phyloP scores from a whole-genome alignment of 73 alveolate genomes.

The Durusdinium trenchii region DNA sequence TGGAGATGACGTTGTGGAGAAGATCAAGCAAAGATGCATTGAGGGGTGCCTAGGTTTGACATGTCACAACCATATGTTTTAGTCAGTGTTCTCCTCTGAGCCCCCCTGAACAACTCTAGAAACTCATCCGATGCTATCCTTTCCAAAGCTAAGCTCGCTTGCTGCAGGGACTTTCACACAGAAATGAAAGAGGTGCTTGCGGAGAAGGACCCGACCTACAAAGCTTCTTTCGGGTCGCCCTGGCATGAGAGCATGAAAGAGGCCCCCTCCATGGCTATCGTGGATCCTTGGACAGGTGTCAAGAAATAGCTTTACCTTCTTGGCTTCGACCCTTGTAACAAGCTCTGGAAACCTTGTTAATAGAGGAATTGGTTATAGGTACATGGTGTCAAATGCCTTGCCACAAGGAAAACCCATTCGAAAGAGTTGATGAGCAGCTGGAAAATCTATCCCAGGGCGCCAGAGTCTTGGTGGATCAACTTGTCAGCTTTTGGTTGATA shows the following conservation, averaged over 20 bases:
- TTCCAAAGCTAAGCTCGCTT: too few species aligned
- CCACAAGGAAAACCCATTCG: not conserved
- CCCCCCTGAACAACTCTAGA: too few species aligned
- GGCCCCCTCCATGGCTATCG: not conserved
- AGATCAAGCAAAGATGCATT: not conserved
- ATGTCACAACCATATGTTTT: not conserved
- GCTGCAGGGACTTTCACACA: conserved; percentile 7
- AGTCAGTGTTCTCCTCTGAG: too few species aligned
- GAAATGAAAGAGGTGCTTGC: not conserved
- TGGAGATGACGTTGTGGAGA: not conserved
- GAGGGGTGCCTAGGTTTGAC: not conserved
- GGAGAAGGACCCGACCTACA: conserved; percentile 9
- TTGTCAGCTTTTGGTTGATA: not conserved
- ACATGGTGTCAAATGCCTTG: not conserved
- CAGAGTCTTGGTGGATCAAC: not conserved
- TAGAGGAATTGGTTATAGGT: not conserved
- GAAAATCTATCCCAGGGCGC: not conserved
- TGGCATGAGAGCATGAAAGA: conserved; percentile 9
- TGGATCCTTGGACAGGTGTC: not conserved
- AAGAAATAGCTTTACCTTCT: too few species aligned
- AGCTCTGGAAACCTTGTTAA: not conserved
- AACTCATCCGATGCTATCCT: too few species aligned
- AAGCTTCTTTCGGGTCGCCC: not conserved
- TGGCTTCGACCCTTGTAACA: not conserved
- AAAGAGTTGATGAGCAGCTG: not conserved